Percentiles rank a stretch among this genome's conserved stretches.
phyloP scores from a whole-genome alignment of 495 filamentous ascomycete species.

The Aspergillus leporis region DNA sequence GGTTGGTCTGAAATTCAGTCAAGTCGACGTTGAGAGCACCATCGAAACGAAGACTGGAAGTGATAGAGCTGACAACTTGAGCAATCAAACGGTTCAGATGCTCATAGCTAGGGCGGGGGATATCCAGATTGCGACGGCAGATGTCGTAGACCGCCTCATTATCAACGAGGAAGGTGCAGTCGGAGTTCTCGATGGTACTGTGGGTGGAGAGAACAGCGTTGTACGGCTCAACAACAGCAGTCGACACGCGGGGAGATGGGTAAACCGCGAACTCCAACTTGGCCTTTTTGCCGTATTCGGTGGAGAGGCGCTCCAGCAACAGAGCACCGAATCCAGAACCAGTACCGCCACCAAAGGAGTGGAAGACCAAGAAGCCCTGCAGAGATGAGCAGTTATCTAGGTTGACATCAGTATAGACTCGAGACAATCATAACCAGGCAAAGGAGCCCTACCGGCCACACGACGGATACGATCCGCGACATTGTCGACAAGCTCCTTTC shows the following conservation, averaged over 20 bases:
- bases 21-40: constrained; percentile 90
- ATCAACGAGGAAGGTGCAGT: constrained; percentile 91
- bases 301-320: constrained; percentile 81
- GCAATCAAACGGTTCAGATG: constrained; percentile 90
- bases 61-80: constrained; percentile 90
- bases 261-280: constrained; percentile 93
- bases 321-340: constrained; percentile 89
- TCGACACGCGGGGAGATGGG: constrained; percentile 81
- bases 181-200: constrained; percentile 90
- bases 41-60: constrained; percentile 85
- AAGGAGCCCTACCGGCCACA: constrained; percentile 61
- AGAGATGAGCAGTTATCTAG: constrained; percentile 87
- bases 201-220: constrained; percentile 90
- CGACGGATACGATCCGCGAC: constrained; percentile 84
- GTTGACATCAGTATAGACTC: constrained; percentile 19
- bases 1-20: constrained; percentile 93
- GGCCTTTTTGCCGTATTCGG: constrained; percentile 92
- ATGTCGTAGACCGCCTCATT: constrained; percentile 95
- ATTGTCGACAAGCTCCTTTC: constrained; percentile 84
- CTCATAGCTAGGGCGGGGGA: constrained; percentile 82
- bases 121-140: constrained; percentile 85
- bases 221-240: constrained; percentile 90
- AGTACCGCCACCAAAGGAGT: constrained; percentile 91
- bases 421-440: not conserved
- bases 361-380: constrained; percentile 91